phyloP scores from a whole-genome alignment of 2,329 filamentous ascomycete genomes.

The Paracamarosporium sp. region DNA sequence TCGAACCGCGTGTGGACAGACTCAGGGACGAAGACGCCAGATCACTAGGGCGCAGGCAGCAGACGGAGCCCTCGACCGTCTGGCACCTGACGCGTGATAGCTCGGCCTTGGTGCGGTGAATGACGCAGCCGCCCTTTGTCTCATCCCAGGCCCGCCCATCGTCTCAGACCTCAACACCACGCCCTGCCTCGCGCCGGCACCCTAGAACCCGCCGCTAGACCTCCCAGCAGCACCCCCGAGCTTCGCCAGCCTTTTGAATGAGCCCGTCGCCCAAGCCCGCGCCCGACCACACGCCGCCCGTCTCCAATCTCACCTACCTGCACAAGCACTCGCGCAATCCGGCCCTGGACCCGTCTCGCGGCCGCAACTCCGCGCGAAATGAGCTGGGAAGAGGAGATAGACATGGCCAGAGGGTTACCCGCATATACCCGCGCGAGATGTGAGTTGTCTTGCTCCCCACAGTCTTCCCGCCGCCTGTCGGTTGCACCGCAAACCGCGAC shows the following conservation, averaged over 20 bases:
- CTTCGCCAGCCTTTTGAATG: constrained; percentile 42
- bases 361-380: constrained; percentile 47
- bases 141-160: not conserved
- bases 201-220: constrained; percentile 6
- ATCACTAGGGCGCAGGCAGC: not conserved
- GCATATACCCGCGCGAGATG: constrained; percentile 50
- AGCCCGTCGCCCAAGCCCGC: constrained; percentile 45
- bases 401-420: constrained; percentile 44
- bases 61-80: too few species aligned
- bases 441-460: constrained; percentile 26
- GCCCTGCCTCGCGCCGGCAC: not conserved
- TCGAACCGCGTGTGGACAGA: not conserved
- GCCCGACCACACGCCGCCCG: constrained; percentile 36
- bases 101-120: not conserved
- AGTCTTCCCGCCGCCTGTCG: not conserved
- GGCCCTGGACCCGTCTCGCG: constrained; percentile 44
- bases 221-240: constrained; percentile 15
- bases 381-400: constrained; percentile 52
- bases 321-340: constrained; percentile 45
- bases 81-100: constrained; percentile 4
- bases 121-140: constrained; percentile 12
- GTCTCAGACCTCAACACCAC: constrained; percentile 10
- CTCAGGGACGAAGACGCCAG: not conserved
- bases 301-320: constrained; percentile 43
- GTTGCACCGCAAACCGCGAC: not conserved